Evolutionary conservation across 305 asterid species (phyloP), one percentile per base, ranked within the genome.

Genomic region (Fraxinus latifolia): DNA sequence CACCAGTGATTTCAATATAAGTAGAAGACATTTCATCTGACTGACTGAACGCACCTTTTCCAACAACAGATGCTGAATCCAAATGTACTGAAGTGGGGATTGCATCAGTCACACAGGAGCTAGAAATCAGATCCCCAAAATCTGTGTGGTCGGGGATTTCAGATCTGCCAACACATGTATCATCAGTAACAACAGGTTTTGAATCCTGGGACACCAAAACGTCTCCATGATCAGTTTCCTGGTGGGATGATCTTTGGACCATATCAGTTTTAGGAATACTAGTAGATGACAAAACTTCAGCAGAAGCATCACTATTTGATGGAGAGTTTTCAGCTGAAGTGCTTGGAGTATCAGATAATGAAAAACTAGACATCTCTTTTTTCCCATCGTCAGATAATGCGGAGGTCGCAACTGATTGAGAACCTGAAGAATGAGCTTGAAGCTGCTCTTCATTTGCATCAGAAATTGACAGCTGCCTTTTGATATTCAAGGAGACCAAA

Each of bases 341-440:
- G 79, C 89, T 88, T 39, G 86, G 92, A 85, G 93, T 84, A 82
- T 87, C 89, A 81, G 94, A 89, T 80, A 87, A 85, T 14, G 90
- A 90, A 81, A 84, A 90, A 86, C 90, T 88, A 86, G 91, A 91
- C n/a, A 87, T 70, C 84, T 85, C 93, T 86, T 93, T 93, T 85
- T 85, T 90, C 75, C 88, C 95, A 8, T 84, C 91, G 70, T 92
- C 92, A 32, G 95, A 95, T 60, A 88, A 81, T 62, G 86, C 82
- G 39, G 92, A 87, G 82, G 85, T 87, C 79, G 89, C 94, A 53
- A 84, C 83, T 79, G 95, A 89, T 60, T 86, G 92, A 77, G 97
- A 92, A 85, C 91, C 93, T 60, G 90, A 88, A 71, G 90, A 88
- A 78, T 84, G 86, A 81, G 88, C 80, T 75, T 82, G 92, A 90